Conservation (phyloP, 805 yeast genomes). For the Candida peoriensis region DNA sequence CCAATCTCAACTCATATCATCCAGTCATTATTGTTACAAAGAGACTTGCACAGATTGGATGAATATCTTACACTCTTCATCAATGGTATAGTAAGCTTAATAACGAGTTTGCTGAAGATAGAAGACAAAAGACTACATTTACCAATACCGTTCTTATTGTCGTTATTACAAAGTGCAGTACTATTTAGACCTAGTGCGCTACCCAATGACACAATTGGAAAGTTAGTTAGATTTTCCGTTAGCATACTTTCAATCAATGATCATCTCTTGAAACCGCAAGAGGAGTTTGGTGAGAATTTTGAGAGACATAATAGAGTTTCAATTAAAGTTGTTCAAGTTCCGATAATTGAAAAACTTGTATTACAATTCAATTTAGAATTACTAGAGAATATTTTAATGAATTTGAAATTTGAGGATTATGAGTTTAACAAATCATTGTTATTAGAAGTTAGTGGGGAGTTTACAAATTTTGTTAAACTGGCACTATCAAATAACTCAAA, state of each 20-base stretch:
- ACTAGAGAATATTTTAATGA: slow-evolving; percentile 39
- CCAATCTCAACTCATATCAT: slow-evolving; percentile 33
- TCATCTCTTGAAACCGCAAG: slow-evolving; percentile 15
- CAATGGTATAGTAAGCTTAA: slow-evolving; percentile 27
- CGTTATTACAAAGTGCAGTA: slow-evolving; percentile 50
- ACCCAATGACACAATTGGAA: slow-evolving; percentile 30
- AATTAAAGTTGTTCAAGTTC: slow-evolving; percentile 36
- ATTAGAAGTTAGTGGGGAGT: slow-evolving; percentile 1
- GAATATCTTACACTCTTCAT: slow-evolving; percentile 40
- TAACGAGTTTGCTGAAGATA: slow-evolving; percentile 12
- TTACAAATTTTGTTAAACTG: slow-evolving; percentile 30
- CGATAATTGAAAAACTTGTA: slow-evolving; percentile 45
- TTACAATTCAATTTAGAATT: slow-evolving; percentile 51
- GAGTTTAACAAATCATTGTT: slow-evolving; percentile 5
- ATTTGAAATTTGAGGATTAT: slow-evolving; percentile 8
- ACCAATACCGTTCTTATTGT: slow-evolving; percentile 55
- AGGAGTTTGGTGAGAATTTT: slow-evolving; percentile 21
- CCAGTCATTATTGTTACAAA: slow-evolving; percentile 38
- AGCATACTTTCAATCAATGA: not conserved
- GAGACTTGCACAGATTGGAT: slow-evolving; percentile 43
- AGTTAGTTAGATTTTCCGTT: slow-evolving; percentile 5
- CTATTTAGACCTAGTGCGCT: slow-evolving; percentile 63
- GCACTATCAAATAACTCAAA: slow-evolving; percentile 49
- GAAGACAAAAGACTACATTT: slow-evolving; percentile 14
- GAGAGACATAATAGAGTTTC: slow-evolving; percentile 18